Evolutionary conservation across 2,329 filamentous ascomycete species (phyloP), one percentile per base, ranked within the genome.

Genomic region (Didymella keratinophila): DNA sequence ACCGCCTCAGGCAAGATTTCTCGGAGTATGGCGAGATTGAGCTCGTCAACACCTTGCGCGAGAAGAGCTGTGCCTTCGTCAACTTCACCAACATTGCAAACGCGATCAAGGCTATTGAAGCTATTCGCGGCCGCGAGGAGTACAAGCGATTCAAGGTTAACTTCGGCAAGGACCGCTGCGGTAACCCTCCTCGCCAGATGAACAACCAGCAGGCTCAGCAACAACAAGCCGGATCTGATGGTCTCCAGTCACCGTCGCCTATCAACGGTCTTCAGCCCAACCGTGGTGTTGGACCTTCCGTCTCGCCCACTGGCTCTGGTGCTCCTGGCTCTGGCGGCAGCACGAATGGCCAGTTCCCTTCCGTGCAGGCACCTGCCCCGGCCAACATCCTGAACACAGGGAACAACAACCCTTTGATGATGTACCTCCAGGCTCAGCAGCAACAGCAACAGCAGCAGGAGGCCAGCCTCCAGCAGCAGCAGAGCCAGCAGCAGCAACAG

Each of bases 51-150:
- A 91, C 95, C 16, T 83, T 99, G 60, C 89, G 95, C 52, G 95
- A 99, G 83, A 99, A 99, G 88, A 97, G 93, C 81, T 99, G 95
- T 78, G 95, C 95, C 0, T 99, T 99, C 76, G 95, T 99, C 77
- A 99, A 99, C 82, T 99, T 99, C 78, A 99, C 95, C 75, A 99
- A 99, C 81, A 99, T 99, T 75, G 95, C 95, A 74, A 99, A 99
- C 71, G 95, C 95, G 49, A 99, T 99, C 83, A 99, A 99, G 83
- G 95, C 95, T 1, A 99, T 99, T 65, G 95, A 99, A 79, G 95
- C 93, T 21, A 88, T 99, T 65, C 88, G 95, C 57, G 91, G 93
- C 73, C 93, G 93, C 74, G 95, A 98, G 42, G 95, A 99, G 73
- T 99, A 99, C 84, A 92, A 89, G 79, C 88, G 95, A 71, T 99